Evolutionary conservation across 2,329 filamentous ascomycete genomes (phyloP).

Genomic region (Talaromyces piceae): DNA sequence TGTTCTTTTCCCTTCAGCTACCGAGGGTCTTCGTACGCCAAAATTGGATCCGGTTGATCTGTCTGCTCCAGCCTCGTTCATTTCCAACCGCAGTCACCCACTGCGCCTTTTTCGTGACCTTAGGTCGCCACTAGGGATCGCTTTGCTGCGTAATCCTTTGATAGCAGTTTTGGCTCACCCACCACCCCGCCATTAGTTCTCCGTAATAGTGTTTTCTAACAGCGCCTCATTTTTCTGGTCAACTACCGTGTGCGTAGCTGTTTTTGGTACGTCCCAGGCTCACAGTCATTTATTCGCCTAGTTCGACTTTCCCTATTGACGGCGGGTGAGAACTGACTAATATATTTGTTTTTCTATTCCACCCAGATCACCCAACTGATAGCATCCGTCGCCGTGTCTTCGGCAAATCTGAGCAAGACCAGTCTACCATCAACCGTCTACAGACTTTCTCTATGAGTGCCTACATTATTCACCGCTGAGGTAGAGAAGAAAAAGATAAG

Average conservation of each 20-base stretch:
- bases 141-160: constrained; percentile 9
- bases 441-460: constrained; percentile 17
- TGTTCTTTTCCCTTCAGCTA: background rate
- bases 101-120: background rate
- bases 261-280: background rate
- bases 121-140: constrained; percentile 5
- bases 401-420: background rate
- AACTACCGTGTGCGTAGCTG: background rate
- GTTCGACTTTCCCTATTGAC: background rate
- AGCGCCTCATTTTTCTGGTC: background rate
- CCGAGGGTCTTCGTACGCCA: background rate
- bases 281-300: background rate
- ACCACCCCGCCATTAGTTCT: constrained; percentile 7
- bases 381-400: background rate
- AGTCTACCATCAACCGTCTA: constrained; percentile 2
- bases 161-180: background rate
- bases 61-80: background rate
- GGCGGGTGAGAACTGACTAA: no score
- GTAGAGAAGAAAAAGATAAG: constrained; percentile 17
- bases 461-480: background rate
- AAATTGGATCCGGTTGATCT: background rate
- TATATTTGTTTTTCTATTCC: no score
- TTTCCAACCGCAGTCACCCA: background rate
- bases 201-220: background rate
- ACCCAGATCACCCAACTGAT: constrained; percentile 1